Percentiles rank a stretch among this genome's conserved stretches.
Conservation (phyloP, 257 asterid genomes). For the Haberlea rhodopensis region DNA sequence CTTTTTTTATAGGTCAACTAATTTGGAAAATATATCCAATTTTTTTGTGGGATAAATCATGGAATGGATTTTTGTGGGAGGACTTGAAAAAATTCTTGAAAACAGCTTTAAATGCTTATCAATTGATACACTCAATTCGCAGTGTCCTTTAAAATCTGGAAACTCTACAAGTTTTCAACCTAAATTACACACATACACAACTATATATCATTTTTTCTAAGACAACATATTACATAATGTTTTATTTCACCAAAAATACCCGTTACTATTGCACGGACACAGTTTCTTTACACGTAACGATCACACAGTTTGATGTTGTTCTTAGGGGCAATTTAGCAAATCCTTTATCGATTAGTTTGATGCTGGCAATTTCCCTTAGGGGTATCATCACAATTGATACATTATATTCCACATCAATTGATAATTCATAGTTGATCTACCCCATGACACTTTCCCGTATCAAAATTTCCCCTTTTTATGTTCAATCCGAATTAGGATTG, state of each 20-base stretch:
- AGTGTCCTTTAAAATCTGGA: too few relatives aligned
- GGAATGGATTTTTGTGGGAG: background rate
- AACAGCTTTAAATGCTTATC: background rate
- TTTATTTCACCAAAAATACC: background rate
- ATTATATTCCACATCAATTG: too few relatives aligned
- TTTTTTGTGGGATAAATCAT: too few relatives aligned
- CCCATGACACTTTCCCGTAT: too few relatives aligned
- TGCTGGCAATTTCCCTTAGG: too few relatives aligned
- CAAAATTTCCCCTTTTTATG: too few relatives aligned
- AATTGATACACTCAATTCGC: too few relatives aligned
- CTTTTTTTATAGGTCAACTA: background rate
- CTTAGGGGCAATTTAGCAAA: too few relatives aligned
- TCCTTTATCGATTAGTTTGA: too few relatives aligned
- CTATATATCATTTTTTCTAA: background rate
- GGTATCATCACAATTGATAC: too few relatives aligned
- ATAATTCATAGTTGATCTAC: too few relatives aligned
- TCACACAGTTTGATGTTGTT: too few relatives aligned
- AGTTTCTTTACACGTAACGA: background rate
- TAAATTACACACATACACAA: background rate
- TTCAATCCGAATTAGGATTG: background rate
- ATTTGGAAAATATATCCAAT: background rate
- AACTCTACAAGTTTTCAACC: background rate
- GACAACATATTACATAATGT: background rate
- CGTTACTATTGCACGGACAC: background rate
- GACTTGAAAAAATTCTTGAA: background rate